These are phyloP conservation scores for Aschersonia sp. DNA, from an alignment of 2,329 filamentous ascomycete genomes.

Conservation along the genomic window DNA sequence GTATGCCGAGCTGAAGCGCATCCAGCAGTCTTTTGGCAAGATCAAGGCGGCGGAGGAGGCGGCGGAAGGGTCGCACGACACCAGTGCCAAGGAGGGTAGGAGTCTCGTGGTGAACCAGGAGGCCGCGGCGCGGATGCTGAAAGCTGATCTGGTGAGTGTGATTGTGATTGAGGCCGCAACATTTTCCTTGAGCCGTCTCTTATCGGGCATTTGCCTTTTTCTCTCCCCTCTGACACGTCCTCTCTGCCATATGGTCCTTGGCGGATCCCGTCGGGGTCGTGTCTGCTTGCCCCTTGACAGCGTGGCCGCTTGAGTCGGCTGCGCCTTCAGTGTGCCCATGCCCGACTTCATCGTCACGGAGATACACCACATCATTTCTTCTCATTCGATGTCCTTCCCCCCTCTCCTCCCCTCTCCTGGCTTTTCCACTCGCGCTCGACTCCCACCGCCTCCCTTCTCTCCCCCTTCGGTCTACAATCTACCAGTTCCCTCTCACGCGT, in stretches of 20 bases:
- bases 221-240: too few species aligned
- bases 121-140: slow-evolving; percentile 70
- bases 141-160: slow-evolving; percentile 54
- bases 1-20: slow-evolving; percentile 69
- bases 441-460: too few species aligned
- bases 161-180: background rate
- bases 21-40: slow-evolving; percentile 87
- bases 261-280: too few species aligned
- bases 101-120: slow-evolving; percentile 47
- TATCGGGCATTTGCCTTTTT: too few species aligned
- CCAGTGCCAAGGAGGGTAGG: slow-evolving; percentile 3
- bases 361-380: background rate
- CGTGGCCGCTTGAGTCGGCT: too few species aligned
- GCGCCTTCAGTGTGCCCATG: too few species aligned
- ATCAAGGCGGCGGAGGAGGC: slow-evolving; percentile 63
- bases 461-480: background rate
- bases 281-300: too few species aligned
- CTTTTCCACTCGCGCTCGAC: background rate
- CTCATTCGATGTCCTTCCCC: background rate
- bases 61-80: slow-evolving; percentile 35
- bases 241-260: too few species aligned
- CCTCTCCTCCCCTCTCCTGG: background rate
- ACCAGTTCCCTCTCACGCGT: too few species aligned
- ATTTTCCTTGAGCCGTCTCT: too few species aligned
- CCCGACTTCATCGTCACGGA: too few species aligned